Base-by-base conservation (phyloP, 1,284 basidiomycete species). In the Cystobasidium pallidum region DNA sequence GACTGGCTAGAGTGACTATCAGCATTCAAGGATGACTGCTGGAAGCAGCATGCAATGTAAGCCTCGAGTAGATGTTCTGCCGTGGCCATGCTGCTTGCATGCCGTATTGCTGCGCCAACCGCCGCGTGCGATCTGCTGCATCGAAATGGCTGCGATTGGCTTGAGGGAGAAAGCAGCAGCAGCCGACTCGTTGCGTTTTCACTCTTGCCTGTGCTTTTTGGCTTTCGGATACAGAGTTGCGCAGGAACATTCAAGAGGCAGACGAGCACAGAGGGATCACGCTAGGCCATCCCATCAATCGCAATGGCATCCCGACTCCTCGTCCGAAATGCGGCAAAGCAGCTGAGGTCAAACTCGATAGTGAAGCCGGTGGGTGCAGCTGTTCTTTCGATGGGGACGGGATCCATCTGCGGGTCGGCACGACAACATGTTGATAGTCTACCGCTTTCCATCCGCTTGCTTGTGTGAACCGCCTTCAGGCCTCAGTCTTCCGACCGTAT, bases 401-500 rank as follows among this genome's bases (percentile, higher is more conserved):
- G n/a, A n/a, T n/a, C n/a, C n/a, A n/a, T n/a, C n/a, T n/a, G n/a
- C n/a, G n/a, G n/a, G n/a, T n/a, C n/a, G n/a, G n/a, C n/a, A n/a
- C n/a, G n/a, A n/a, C n/a, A n/a, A n/a, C n/a, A n/a, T n/a, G n/a
- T n/a, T n/a, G n/a, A n/a, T n/a, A n/a, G 36, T 43, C n/a, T 0
- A 26, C 1, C 21, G 21, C 24, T 26, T 3, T 4, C 10, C 1
- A 21, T 54, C 51, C 30, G 51, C 26, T 54, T 11, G 8, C 55
- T 32, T 17, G 4, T 39, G 17, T 57, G 39, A 7, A 8, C 8
- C 21, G 28, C 28, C 51, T 41, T 11, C 66, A 68, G 66, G 36
- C 66, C 30, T n/a, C 66, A 10, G 32, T 55, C 24, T 52, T 71
- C 24, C 70, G 70, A n/a, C 34, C 62, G 15, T 73, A 73, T 78